Evolutionary conservation across 805 yeast genomes (phyloP).

Genomic region (Ogataea angusta): DNA sequence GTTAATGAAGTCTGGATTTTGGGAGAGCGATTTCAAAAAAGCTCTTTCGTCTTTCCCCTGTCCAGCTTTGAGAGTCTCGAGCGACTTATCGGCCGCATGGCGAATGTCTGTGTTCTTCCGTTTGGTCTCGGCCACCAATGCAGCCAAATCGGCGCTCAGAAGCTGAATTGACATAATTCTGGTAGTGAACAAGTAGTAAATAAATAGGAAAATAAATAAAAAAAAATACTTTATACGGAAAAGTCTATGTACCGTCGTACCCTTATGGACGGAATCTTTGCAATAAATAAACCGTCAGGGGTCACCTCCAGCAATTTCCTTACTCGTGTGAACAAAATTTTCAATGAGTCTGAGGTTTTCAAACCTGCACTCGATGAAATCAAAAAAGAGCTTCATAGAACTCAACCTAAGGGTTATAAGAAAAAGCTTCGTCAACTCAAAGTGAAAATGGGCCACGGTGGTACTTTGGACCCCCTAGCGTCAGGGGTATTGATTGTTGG

Average conservation of each 20-base stretch:
- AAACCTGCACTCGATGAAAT: slow-evolving; percentile 49
- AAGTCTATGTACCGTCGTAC: slow-evolving; percentile 6
- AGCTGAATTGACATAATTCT: slow-evolving; percentile 29
- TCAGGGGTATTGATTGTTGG: slow-evolving; percentile 93
- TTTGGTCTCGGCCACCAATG: slow-evolving; percentile 64
- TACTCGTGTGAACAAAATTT: slow-evolving; percentile 56
- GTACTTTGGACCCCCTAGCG: slow-evolving; percentile 93
- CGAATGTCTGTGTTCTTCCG: slow-evolving; percentile 69
- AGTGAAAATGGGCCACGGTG: slow-evolving; percentile 97
- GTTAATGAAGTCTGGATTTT: slow-evolving; percentile 50
- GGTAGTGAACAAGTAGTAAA: slow-evolving; percentile 9
- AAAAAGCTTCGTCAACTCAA: slow-evolving; percentile 51
- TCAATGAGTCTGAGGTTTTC: slow-evolving; percentile 60
- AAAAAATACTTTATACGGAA: slow-evolving; percentile 1
- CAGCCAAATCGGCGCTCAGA: slow-evolving; percentile 55
- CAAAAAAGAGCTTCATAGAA: slow-evolving; percentile 43
- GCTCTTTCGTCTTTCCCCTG: slow-evolving; percentile 16
- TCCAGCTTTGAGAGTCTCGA: slow-evolving; percentile 41
- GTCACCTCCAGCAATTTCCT: slow-evolving; percentile 75
- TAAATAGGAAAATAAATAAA: slow-evolving; percentile 2
- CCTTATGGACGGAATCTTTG: slow-evolving; percentile 89
- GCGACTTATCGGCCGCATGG: slow-evolving; percentile 50
- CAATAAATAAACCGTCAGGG: slow-evolving; percentile 86
- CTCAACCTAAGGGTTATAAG: slow-evolving; percentile 44
- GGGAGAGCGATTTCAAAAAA: slow-evolving; percentile 31